Base-by-base conservation (phyloP, 1,284 basidiomycete species). In the Rhodotorula glutinis region DNA sequence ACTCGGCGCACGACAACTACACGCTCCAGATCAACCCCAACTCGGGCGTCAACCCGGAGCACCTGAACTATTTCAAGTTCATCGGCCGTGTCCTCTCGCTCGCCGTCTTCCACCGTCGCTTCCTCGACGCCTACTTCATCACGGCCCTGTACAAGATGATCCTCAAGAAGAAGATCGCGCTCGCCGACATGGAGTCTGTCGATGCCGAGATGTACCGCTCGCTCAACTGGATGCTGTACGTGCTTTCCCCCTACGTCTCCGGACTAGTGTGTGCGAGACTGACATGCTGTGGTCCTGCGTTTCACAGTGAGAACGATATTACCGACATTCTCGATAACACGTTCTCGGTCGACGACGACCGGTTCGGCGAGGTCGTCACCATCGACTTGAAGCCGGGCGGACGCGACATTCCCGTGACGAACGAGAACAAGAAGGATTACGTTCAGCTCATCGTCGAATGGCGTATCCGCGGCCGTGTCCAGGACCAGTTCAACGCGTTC, bases 91-190 rank as follows among this genome's bases (percentile, higher is more conserved):
- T 89, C 69, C 84, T 98, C 73, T 95, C 94, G 68, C 85, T 98
- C 27, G 94, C 92, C 63, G 96, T 98, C 79, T 99, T 97, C 87
- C 96, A 99, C 80, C 87, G 94, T 74, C 88, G 95, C 16, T 98
- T 98, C 87, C 83, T 99, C 63, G 96, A 99, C 77, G 94, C 95
- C 53, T 98, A 98, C 84, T 99, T 99, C 78, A 95, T 98, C 71
- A 88, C 92, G 56, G 92, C 91, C 73, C 95, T 99, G 84, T 98
- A 98, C 85, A 98, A 98, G 85, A 97, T 95, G 92, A 92, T 95
- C 64, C 81, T 97, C 46, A 87, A 87, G 75, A 96, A 95, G 83
- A 88, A 88, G 76, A 87, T 93, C 73, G 83, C 86, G 2, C 79
- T 96, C 47, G 83, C 85, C n/a, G 94, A 96, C 79, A 82, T 97